Base-by-base conservation (phyloP, 208 protist genomes). In the Vickermania spadyakhi region DNA sequence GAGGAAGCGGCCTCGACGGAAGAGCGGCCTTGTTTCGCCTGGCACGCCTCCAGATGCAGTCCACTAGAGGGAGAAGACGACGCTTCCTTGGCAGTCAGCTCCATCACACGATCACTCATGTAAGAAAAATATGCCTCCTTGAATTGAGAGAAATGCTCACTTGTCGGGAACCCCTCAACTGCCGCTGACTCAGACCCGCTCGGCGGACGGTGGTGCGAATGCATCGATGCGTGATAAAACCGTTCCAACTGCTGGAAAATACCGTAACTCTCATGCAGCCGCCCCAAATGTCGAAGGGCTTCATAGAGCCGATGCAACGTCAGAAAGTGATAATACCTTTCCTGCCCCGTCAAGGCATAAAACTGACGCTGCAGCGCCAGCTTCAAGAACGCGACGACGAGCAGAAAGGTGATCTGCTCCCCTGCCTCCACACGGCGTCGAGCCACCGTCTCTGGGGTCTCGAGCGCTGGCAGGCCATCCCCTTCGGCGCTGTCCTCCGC, bases 321-420 rank as follows among this genome's bases (percentile, higher is more conserved):
- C 30, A 79, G 67, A 64, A 86, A 87, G 53, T 84, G 63, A 64
- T 86, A 92, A 25, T 36, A 64, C 21, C 73, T 13, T 7, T 78
- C 63, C n/a, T 85, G 58, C 27, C 64, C 54, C 49, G 78, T 63
- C 49, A 80, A 49, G 41, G 75, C 66, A 31, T 66, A 66, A 28
- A 80, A 62, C 51, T 70, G 60, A 13, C 76, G 58, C 60, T 70
- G 76, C 54, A 88, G 61, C 26, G 88, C 60, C 52, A 74, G 77
- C 64, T 92, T 92, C 49, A 89, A 53, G 62, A 89, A 89, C 31
- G 73, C 76, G 31, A 89, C 75, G 41, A 88, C 71, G 2, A 92
- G 36, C 29, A 30, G 18, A 18, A 68, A 60, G 11, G 62, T 18
- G 18, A 45, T 45, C 36, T 21, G 7, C 18, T 45, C 36, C 36